Percentiles rank a stretch among this genome's conserved stretches.
Conservation (phyloP, 116 monocot genomes). For the Iris pallida region DNA sequence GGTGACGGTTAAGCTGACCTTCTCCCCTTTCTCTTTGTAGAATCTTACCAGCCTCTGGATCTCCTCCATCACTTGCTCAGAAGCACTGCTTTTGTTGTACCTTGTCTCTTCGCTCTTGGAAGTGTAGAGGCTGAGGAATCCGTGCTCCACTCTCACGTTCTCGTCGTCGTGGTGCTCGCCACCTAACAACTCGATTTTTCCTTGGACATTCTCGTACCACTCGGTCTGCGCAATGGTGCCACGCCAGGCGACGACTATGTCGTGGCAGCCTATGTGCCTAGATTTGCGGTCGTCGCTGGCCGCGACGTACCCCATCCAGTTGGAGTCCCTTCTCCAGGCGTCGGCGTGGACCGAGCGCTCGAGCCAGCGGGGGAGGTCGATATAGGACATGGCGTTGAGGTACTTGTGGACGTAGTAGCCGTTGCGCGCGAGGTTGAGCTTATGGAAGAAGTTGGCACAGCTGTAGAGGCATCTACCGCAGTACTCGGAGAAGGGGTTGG, state of each 20-base stretch:
- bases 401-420: constrained; percentile 40
- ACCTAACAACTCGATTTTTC: constrained; percentile 21
- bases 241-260: constrained; percentile 60
- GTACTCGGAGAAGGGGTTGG: constrained; percentile 34
- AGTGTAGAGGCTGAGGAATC: constrained; percentile 33
- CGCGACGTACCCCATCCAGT: constrained; percentile 77
- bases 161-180: background rate
- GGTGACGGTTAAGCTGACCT: constrained; percentile 63
- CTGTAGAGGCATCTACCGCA: constrained; percentile 38
- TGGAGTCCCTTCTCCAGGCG: constrained; percentile 43
- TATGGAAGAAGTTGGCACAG: constrained; percentile 18
- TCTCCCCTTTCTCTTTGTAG: constrained; percentile 44
- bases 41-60: constrained; percentile 26
- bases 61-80: constrained; percentile 34
- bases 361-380: constrained; percentile 45
- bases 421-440: constrained; percentile 18
- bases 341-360: constrained; percentile 28
- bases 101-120: constrained; percentile 31
- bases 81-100: no score
- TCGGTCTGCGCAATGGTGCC: constrained; percentile 46
- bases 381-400: constrained; percentile 49
- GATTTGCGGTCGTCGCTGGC: constrained; percentile 49
- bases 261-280: constrained; percentile 34
- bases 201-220: constrained; percentile 49
- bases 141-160: constrained; percentile 12